phyloP scores from a whole-genome alignment of 1,139 yeast species.

The Diutina ranongensis region DNA sequence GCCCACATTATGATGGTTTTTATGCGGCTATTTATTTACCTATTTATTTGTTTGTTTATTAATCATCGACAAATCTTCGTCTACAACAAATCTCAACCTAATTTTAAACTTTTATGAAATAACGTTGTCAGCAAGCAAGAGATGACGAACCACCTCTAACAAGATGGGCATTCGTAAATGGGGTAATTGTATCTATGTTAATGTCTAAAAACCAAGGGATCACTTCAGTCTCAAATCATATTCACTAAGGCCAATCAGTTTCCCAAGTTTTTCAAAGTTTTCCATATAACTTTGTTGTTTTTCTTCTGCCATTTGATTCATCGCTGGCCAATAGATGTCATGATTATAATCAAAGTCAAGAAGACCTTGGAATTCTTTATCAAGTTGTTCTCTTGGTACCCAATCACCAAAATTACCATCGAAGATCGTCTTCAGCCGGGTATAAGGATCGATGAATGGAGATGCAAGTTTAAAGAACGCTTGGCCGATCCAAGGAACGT shows the following conservation, averaged over 20 bases:
- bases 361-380: slow-evolving; percentile 34
- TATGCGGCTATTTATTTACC: too few relatives aligned
- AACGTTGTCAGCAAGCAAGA: too few relatives aligned
- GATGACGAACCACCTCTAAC: too few relatives aligned
- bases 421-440: slow-evolving; percentile 36
- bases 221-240: slow-evolving; percentile 21
- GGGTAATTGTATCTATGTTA: background rate
- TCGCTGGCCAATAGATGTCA: slow-evolving; percentile 30
- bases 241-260: slow-evolving; percentile 33
- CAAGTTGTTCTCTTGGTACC: slow-evolving; percentile 35
- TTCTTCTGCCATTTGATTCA: slow-evolving; percentile 28
- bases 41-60: too few relatives aligned
- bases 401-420: slow-evolving; percentile 36
- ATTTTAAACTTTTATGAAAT: too few relatives aligned
- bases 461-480: slow-evolving; percentile 35
- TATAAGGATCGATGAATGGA: slow-evolving; percentile 39
- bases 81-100: too few relatives aligned
- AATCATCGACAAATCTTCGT: too few relatives aligned
- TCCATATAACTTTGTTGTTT: slow-evolving; percentile 25
- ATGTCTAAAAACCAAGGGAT: too few relatives aligned
- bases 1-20: too few relatives aligned
- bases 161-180: background rate
- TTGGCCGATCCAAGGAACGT: slow-evolving; percentile 38
- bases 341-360: slow-evolving; percentile 33
- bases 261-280: slow-evolving; percentile 30